Evolutionary conservation across 768 basidiomycete species (phyloP).

Genomic region (Termitomyces sp.): DNA sequence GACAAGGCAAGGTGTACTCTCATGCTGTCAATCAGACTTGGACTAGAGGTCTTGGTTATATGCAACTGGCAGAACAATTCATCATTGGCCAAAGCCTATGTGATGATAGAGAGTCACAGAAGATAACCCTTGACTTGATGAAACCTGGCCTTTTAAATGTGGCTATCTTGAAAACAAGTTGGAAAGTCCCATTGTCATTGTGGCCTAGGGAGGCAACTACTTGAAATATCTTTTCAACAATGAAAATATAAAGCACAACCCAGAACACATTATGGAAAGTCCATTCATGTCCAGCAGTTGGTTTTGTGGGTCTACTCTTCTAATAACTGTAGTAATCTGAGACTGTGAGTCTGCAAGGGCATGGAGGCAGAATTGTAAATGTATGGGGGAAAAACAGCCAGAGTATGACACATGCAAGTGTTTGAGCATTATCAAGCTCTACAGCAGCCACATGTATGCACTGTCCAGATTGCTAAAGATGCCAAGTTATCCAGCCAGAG

Average conservation of each 20-base stretch:
- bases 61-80: not conserved
- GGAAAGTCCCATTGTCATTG: not conserved
- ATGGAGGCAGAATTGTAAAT: slow-evolving; percentile 18
- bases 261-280: slow-evolving; percentile 1
- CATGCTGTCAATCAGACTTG: not conserved
- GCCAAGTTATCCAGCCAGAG: slow-evolving; percentile 23
- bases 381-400: slow-evolving; percentile 16
- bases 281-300: not conserved
- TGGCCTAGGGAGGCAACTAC: slow-evolving; percentile 4
- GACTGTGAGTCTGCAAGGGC: slow-evolving; percentile 11
- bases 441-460: slow-evolving; percentile 17
- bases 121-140: slow-evolving; percentile 2
- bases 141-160: slow-evolving; percentile 4
- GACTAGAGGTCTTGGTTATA: not conserved
- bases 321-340: slow-evolving; percentile 19
- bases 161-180: slow-evolving; percentile 2
- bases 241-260: not conserved
- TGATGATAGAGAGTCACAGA: slow-evolving; percentile 6
- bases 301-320: not conserved
- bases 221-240: slow-evolving; percentile 1
- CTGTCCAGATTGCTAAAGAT: slow-evolving; percentile 18
- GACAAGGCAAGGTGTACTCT: too few relatives aligned
- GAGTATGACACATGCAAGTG: slow-evolving; percentile 23
- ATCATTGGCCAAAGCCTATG: not conserved
- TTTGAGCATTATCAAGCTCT: slow-evolving; percentile 16